A percentile compares a stretch with the other conserved stretches of the same genome.
phyloP scores from a whole-genome alignment of 176 grass and related monocot species.

The Saccharum officinarum region DNA sequence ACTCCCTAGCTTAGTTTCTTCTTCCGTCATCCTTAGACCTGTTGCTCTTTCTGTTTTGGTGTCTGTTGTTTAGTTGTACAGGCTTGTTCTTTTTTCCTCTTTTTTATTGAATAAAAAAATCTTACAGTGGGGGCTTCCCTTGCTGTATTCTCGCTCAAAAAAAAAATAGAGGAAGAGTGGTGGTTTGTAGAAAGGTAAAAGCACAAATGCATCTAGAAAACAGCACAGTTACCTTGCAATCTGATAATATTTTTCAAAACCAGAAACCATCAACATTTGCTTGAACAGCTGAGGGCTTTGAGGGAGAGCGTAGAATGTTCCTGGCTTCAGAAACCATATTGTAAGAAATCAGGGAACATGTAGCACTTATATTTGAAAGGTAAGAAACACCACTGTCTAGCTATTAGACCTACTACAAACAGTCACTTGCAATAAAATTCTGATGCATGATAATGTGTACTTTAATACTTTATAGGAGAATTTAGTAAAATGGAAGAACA shows the following conservation, averaged over 20 bases:
- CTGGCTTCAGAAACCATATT: conserved; percentile 90
- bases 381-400: neutral
- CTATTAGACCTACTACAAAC: conserved; percentile 4
- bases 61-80: too few species aligned
- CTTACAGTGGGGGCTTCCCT: too few species aligned
- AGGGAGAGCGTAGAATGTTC: conserved; percentile 95
- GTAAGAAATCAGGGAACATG: conserved; percentile 37
- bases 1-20: too few species aligned
- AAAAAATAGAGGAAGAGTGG: conserved; percentile 9
- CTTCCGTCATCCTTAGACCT: too few species aligned
- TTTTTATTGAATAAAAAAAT: too few species aligned
- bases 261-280: conserved; percentile 98
- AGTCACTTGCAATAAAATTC: conserved; percentile 19
- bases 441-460: neutral
- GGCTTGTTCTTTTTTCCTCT: too few species aligned
- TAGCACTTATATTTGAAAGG: conserved; percentile 12
- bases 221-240: conserved; percentile 71
- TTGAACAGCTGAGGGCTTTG: conserved; percentile 99
- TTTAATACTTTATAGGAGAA: neutral
- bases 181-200: neutral
- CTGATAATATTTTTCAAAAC: conserved; percentile 98
- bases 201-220: conserved; percentile 7
- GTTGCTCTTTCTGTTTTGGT: too few species aligned
- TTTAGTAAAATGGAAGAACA: conserved; percentile 5
- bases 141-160: too few species aligned